Evolutionary conservation across 2,329 filamentous ascomycete species (phyloP).

Genomic region (Claviceps cyperi): DNA sequence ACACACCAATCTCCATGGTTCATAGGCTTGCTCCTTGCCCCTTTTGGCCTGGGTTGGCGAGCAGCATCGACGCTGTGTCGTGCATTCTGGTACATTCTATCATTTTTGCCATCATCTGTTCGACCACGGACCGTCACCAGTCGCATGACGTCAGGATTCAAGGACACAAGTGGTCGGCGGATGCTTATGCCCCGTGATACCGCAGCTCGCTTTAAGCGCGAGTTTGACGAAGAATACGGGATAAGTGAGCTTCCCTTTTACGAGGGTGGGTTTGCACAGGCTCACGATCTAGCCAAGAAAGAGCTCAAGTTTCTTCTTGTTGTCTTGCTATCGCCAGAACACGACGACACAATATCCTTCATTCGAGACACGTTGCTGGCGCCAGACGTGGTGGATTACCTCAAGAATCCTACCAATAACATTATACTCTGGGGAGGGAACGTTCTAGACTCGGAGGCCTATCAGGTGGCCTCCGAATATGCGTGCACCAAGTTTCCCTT

Average conservation of each 20-base stretch:
- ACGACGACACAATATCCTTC: slow-evolving; percentile 80
- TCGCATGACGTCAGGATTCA: slow-evolving; percentile 33
- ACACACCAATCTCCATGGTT: slow-evolving; percentile 60
- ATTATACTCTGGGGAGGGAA: slow-evolving; percentile 87
- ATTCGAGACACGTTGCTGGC: slow-evolving; percentile 69
- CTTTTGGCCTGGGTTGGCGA: slow-evolving; percentile 65
- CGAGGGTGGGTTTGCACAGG: slow-evolving; percentile 83
- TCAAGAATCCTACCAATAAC: slow-evolving; percentile 63
- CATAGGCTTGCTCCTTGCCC: slow-evolving; percentile 64
- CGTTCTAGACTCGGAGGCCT: slow-evolving; percentile 84
- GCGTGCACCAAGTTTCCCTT: slow-evolving; percentile 90
- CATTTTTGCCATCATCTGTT: slow-evolving; percentile 59
- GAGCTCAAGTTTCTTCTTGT: slow-evolving; percentile 88
- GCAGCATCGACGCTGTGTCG: slow-evolving; percentile 55
- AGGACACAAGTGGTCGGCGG: slow-evolving; percentile 54
- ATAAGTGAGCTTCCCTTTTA: slow-evolving; percentile 58
- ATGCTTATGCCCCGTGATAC: slow-evolving; percentile 76
- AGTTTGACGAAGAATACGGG: slow-evolving; percentile 92
- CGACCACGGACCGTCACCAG: slow-evolving; percentile 41
- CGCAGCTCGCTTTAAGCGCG: slow-evolving; percentile 73
- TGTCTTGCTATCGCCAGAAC: slow-evolving; percentile 76
- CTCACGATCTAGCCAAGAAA: slow-evolving; percentile 76
- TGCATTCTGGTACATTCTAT: slow-evolving; percentile 62
- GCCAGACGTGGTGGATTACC: slow-evolving; percentile 56
- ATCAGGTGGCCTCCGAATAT: slow-evolving; percentile 78